phyloP scores from a whole-genome alignment of 2,329 filamentous ascomycete genomes.

The Ophiostoma quercus region DNA sequence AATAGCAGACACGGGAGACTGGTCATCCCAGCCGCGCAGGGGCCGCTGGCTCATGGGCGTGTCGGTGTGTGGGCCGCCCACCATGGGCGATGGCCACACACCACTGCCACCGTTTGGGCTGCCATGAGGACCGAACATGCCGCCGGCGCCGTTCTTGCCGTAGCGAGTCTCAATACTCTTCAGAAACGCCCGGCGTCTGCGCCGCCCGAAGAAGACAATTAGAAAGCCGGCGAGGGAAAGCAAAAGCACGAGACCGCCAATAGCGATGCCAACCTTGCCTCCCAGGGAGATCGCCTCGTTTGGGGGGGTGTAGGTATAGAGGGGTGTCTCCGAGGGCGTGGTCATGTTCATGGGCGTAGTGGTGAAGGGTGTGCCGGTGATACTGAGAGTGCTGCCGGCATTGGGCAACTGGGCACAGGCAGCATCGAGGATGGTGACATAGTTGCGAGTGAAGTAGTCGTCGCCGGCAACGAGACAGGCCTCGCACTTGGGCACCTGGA shows the following conservation, averaged over 20 bases:
- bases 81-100: constrained; percentile 38
- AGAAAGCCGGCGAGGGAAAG: constrained; percentile 47
- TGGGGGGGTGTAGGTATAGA: constrained; percentile 38
- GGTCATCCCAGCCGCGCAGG: constrained; percentile 48
- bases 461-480: constrained; percentile 46
- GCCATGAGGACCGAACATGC: constrained; percentile 29
- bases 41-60: constrained; percentile 53
- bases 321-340: constrained; percentile 40
- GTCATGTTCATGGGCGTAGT: constrained; percentile 44
- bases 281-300: constrained; percentile 49
- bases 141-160: constrained; percentile 31
- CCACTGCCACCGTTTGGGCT: not conserved
- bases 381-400: constrained; percentile 36
- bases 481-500: constrained; percentile 41
- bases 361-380: constrained; percentile 43
- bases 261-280: constrained; percentile 54
- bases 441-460: constrained; percentile 46
- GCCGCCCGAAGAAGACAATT: constrained; percentile 53
- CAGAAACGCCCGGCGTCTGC: constrained; percentile 49
- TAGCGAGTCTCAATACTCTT: constrained; percentile 42
- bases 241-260: constrained; percentile 46
- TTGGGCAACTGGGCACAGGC: constrained; percentile 45
- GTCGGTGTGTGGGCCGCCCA: constrained; percentile 35
- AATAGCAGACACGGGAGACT: constrained; percentile 43
- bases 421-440: constrained; percentile 42